A percentile compares a stretch with the other conserved stretches of the same genome.
Conservation (phyloP, 352 stramenopile species). For the Phytophthora meadii region DNA sequence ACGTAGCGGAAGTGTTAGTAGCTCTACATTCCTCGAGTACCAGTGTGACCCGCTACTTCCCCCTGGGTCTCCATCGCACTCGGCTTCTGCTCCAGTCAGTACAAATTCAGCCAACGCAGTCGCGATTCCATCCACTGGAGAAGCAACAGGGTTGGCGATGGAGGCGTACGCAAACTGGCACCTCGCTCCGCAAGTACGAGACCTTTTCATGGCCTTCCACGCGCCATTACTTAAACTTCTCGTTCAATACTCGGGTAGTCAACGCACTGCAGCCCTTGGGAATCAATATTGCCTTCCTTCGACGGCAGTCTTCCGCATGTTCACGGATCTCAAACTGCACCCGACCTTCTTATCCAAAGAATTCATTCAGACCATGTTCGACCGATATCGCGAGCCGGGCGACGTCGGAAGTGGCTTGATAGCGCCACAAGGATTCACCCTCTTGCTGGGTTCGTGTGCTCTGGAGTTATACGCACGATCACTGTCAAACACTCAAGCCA, state of each 20-base stretch:
- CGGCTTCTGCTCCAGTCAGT: conserved; percentile 6
- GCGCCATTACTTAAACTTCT: conserved; percentile 58
- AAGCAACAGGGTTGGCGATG: conserved; percentile 10
- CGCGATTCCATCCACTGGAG: conserved; percentile 1
- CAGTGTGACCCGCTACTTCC: conserved; percentile 68
- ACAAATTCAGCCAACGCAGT: conserved; percentile 2
- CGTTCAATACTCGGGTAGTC: conserved; percentile 61
- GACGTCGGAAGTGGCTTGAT: conserved; percentile 40
- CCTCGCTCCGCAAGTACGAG: conserved; percentile 56
- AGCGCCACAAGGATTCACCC: conserved; percentile 51
- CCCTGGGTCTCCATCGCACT: conserved; percentile 26
- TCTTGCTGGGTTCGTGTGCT: conserved; percentile 69
- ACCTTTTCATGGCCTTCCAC: conserved; percentile 70
- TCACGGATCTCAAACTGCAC: conserved; percentile 71
- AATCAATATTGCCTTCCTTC: conserved; percentile 59
- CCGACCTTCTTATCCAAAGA: conserved; percentile 61
- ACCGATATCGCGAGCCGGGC: conserved; percentile 36
- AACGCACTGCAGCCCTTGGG: conserved; percentile 39
- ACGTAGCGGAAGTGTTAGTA: conserved; percentile 16
- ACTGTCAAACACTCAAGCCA: conserved; percentile 23
- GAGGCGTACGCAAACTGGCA: conserved; percentile 62
- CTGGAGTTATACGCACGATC: conserved; percentile 58
- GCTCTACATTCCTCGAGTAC: conserved; percentile 64
- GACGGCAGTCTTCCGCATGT: conserved; percentile 50
- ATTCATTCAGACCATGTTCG: conserved; percentile 57